Evolutionary conservation across 306 rosid species (phyloP).

Genomic region (Dryas octopetala): DNA sequence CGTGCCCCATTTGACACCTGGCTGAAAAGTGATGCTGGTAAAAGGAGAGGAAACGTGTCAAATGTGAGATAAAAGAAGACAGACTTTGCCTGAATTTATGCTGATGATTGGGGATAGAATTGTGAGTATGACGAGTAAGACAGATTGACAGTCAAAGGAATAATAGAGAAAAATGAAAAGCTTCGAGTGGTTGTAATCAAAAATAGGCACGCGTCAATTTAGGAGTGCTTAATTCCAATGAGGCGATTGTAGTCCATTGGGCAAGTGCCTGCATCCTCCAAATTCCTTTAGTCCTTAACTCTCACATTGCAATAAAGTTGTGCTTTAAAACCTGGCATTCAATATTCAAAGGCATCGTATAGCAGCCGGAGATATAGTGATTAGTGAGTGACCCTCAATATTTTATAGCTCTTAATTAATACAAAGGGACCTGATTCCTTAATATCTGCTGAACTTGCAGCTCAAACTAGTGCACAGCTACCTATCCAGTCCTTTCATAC

Average conservation of each 20-base stretch:
- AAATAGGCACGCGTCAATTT: constrained; percentile 21
- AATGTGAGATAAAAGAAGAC: neutral
- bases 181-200: neutral
- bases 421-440: too few species aligned
- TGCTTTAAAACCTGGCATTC: constrained; percentile 2
- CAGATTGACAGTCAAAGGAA: neutral
- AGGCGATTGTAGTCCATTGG: neutral
- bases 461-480: too few species aligned
- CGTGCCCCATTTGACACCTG: neutral
- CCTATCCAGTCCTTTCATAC: too few species aligned
- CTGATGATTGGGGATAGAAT: constrained; percentile 8
- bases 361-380: neutral
- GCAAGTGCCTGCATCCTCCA: neutral
- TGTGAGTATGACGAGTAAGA: neutral
- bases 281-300: constrained; percentile 11
- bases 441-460: too few species aligned
- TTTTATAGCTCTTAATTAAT: too few species aligned
- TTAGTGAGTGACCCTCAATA: too few species aligned
- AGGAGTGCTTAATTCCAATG: constrained; percentile 20
- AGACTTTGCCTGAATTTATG: neutral
- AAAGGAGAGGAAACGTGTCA: constrained; percentile 7
- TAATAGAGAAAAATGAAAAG: neutral
- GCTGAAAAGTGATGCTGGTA: neutral
- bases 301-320: neutral
- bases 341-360: neutral